Evolutionary conservation across 805 yeast species (phyloP), one percentile per base, ranked within the genome.

Genomic region (Candida pseudofarinosa): DNA sequence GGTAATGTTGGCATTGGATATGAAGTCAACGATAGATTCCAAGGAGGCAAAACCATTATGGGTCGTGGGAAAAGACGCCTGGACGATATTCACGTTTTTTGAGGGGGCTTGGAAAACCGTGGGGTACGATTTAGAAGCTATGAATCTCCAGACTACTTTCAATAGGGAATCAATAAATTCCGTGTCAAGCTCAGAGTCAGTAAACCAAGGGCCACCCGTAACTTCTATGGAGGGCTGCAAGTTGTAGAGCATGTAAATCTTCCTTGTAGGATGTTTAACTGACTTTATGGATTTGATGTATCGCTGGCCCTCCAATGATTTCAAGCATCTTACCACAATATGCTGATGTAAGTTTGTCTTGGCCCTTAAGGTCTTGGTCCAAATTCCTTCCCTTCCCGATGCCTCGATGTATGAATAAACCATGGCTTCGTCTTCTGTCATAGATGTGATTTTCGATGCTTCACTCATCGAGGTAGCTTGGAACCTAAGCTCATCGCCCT

Each of bases 121-220:
- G 3, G 97, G 97, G 56, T 73, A 85, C 0, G 96, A 79, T 52
- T 77, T 79, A 26, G 81, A 76, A 2, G 91, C 86, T 7, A 88
- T 82, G 62, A 70, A 91, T 51, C 93, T 74, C 96, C 97, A 93
- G 5, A 90, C 81, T 35, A 90, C 90, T 16, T 88, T 80, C 50
- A 88, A 63, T 42, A 93, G 67, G 38, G 88, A 80, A 51, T 88
- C 91, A 45, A 93, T 90, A 56, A 93, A 93, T 62, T 91, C 98
- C 2, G 88, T 81, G 59, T 93, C 99, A 44, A 93, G 73, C 63
- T 93, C 98, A 30, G 90, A 81, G 59, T 93, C 99, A 0, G 97
- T 89, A 59, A 90, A 93, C 99, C 99, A 93, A 3, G 98, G 98
- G 4, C 99, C 99, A 50, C 99, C 99, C 0, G 98, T 93, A 32